phyloP scores from a whole-genome alignment of 2,329 filamentous ascomycete species.

The Tricladium varicosporioides region DNA sequence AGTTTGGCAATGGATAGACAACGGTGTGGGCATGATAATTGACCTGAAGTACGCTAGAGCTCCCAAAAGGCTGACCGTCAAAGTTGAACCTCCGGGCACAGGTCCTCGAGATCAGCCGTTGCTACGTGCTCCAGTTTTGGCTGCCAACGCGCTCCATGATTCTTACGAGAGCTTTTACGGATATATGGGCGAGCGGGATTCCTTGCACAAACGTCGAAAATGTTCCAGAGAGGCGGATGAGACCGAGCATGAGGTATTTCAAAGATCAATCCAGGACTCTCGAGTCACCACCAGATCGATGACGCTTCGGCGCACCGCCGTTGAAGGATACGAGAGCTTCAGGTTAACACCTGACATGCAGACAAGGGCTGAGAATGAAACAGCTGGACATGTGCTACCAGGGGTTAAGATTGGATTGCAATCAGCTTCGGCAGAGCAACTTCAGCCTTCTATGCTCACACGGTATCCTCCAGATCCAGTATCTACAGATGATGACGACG shows the following conservation, averaged over 20 bases:
- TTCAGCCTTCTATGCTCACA: background rate
- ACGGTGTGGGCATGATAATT: constrained; percentile 3
- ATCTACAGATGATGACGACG: background rate
- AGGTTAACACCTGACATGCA: constrained; percentile 26
- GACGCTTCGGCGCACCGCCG: constrained; percentile 1
- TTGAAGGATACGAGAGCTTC: constrained; percentile 5
- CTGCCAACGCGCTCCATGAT: too few relatives aligned
- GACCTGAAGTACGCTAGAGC: constrained; percentile 2
- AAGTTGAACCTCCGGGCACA: constrained; percentile 4
- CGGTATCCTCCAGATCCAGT: background rate
- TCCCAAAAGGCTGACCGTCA: constrained; percentile 6
- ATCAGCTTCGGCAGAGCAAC: background rate
- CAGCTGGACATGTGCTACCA: background rate
- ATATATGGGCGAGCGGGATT: constrained; percentile 1
- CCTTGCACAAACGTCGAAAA: constrained; percentile 8
- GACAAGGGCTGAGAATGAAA: background rate
- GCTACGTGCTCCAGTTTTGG: constrained; percentile 5
- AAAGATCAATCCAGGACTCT: constrained; percentile 2
- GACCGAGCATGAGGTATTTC: too few relatives aligned
- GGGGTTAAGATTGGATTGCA: background rate
- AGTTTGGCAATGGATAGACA: too few relatives aligned
- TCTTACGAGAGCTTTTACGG: constrained; percentile 7
- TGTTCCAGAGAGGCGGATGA: constrained; percentile 3
- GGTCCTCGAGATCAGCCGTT: background rate
- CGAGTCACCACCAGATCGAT: constrained; percentile 7